Evolutionary conservation across 2,329 filamentous ascomycete species (phyloP), one percentile per base, ranked within the genome.

Genomic region (Aspergillus sp.): DNA sequence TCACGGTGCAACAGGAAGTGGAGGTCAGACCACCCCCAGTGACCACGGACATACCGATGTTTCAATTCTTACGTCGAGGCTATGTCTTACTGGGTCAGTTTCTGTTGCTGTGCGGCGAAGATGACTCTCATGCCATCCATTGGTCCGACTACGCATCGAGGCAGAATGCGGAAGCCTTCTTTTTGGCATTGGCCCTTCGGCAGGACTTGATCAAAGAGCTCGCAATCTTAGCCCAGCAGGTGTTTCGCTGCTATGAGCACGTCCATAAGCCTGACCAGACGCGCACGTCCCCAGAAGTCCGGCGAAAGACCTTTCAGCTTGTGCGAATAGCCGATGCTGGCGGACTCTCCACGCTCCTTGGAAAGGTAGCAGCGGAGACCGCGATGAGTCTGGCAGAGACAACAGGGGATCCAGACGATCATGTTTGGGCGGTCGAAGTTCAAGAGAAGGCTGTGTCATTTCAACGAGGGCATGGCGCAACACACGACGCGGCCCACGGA

Each of bases 321-420:
- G 40, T 43, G 28, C 36, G 37, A n/a, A 29, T 52, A 27, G 39
- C 35, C 24, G 44, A 39, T 8, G 33, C 35, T 3, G 33, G 43
- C 6, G 47, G 44, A 7, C 35, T 59, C 15, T 49, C 48, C 11
- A 33, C 42, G 5, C 42, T 61, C 4, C 44, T 64, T 8, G 46
- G 52, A 4, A 57, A 54, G 30, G 44, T 61, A 4, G 53, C 56
- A 2, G 51, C 60, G 8, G 60, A 63, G 32, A 48, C 55, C 8
- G 61, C 60, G 3, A 60, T 64, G 53, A 45, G 51, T 4, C 56
- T 63, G 39, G 61, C 62, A 7, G 60, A 63, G 39, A 43, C 40
- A 7, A 60, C 55, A 11, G 44, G 52, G 26, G 54, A 61, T 26
- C 47, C 53, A 3, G 51, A 60, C 22, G 56, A 61, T 33, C 58